Evolutionary conservation across 2,329 filamentous ascomycete genomes (phyloP).

Genomic region (Curvularia eragrostidis): DNA sequence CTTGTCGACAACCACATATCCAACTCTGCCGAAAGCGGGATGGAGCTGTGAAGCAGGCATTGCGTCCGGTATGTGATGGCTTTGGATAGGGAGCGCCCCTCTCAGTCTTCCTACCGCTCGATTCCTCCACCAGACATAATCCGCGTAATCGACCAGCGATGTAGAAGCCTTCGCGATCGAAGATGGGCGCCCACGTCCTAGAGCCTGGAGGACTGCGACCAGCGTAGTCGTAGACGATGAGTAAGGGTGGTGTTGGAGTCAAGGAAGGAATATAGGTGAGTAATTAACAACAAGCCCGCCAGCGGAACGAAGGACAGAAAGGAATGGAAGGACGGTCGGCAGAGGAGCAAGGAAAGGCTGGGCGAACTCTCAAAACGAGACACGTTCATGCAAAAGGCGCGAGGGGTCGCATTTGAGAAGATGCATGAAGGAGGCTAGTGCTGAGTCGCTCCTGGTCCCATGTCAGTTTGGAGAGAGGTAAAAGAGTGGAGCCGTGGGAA

Average conservation of each 20-base stretch:
- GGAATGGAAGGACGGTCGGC: constrained; percentile 37
- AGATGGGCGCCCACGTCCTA: constrained; percentile 35
- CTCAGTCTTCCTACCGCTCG: constrained; percentile 46
- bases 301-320: constrained; percentile 48
- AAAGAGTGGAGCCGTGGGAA: constrained; percentile 26
- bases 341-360: constrained; percentile 42
- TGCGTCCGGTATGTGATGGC: constrained; percentile 29
- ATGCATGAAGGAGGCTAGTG: constrained; percentile 49
- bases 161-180: constrained; percentile 20
- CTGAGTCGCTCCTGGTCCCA: constrained; percentile 44
- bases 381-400: constrained; percentile 42
- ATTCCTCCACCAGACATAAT: constrained; percentile 42
- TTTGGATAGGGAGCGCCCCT: constrained; percentile 35
- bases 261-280: constrained; percentile 44
- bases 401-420: constrained; percentile 45
- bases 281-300: constrained; percentile 48
- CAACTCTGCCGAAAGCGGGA: constrained; percentile 29
- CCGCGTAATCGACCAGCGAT: constrained; percentile 39
- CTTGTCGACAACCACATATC: constrained; percentile 41
- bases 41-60: constrained; percentile 41
- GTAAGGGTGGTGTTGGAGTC: constrained; percentile 26
- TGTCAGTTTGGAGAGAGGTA: constrained; percentile 46
- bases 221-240: constrained; percentile 25
- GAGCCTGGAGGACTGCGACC: constrained; percentile 46
- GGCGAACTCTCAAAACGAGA: constrained; percentile 46